These are phyloP conservation scores for Stephania japonica DNA, from an alignment of 164 flowering plant genomes.

Conservation along the genomic window DNA sequence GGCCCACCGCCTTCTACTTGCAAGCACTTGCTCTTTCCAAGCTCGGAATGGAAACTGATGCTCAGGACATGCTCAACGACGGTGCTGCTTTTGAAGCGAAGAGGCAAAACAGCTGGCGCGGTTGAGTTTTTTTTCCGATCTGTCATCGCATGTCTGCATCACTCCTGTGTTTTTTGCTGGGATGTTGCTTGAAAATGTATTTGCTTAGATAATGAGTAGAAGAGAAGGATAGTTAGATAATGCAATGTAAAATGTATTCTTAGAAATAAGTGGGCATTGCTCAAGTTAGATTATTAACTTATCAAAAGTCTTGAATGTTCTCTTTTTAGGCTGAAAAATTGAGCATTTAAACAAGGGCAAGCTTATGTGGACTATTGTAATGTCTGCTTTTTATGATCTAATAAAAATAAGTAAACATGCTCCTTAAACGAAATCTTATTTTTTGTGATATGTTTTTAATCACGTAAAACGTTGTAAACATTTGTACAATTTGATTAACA, in stretches of 20 bases:
- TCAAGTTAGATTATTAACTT: too few species aligned
- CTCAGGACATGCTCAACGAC: conserved; percentile 95
- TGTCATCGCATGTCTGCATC: not conserved
- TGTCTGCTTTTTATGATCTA: not conserved
- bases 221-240: not conserved
- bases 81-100: conserved; percentile 87
- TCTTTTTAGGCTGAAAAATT: not conserved
- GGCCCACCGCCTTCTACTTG: conserved; percentile 97
- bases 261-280: conserved; percentile 11
- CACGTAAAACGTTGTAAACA: too few species aligned
- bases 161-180: conserved; percentile 2
- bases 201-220: not conserved
- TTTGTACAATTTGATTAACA: too few species aligned
- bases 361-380: not conserved
- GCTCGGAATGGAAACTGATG: conserved; percentile 97
- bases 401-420: too few species aligned
- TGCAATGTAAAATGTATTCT: conserved; percentile 14
- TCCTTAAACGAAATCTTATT: too few species aligned
- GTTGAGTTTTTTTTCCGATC: conserved; percentile 22
- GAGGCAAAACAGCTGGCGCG: conserved; percentile 79
- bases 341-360: not conserved
- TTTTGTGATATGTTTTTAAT: too few species aligned
- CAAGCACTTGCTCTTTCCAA: conserved; percentile 94
- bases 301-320: too few species aligned
- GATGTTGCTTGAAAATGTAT: conserved; percentile 1